Conservation (phyloP, 2,329 filamentous ascomycete species). For the Botrytis fragariae region DNA sequence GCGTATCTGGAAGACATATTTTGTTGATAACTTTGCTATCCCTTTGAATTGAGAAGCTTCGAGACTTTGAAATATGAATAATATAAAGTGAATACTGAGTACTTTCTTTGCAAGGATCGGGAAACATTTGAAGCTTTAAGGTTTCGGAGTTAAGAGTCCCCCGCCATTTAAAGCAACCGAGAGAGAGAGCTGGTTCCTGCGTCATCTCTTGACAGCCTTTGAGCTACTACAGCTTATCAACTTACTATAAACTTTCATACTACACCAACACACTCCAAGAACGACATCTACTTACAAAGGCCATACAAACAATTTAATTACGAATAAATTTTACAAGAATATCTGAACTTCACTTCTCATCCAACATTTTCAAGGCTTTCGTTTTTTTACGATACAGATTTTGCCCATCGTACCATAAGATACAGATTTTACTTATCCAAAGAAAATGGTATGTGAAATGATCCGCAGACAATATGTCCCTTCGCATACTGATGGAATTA, state of each 20-base stretch:
- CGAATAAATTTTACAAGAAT: neutral
- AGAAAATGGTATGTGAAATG: conserved; percentile 27
- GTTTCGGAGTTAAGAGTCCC: conserved; percentile 16
- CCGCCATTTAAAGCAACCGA: conserved; percentile 13
- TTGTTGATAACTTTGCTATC: neutral
- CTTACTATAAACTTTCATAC: neutral
- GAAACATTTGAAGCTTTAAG: conserved; percentile 4
- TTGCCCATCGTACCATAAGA: neutral
- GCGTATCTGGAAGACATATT: conserved; percentile 58
- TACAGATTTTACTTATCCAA: neutral
- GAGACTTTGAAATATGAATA: neutral
- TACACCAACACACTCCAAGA: neutral
- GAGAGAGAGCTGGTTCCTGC: conserved; percentile 19
- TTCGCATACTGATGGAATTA: conserved; percentile 23
- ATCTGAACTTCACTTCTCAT: neutral
- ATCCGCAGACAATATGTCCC: neutral
- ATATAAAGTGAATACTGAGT: neutral
- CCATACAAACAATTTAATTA: neutral
- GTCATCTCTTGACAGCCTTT: conserved; percentile 18
- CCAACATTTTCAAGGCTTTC: neutral
- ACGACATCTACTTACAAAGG: neutral
- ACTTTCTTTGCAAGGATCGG: neutral
- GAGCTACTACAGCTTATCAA: neutral
- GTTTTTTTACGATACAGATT: neutral
- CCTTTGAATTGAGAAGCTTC: neutral